Evolutionary conservation across 495 filamentous ascomycete genomes (phyloP).

Genomic region (Parathielavia appendiculata): DNA sequence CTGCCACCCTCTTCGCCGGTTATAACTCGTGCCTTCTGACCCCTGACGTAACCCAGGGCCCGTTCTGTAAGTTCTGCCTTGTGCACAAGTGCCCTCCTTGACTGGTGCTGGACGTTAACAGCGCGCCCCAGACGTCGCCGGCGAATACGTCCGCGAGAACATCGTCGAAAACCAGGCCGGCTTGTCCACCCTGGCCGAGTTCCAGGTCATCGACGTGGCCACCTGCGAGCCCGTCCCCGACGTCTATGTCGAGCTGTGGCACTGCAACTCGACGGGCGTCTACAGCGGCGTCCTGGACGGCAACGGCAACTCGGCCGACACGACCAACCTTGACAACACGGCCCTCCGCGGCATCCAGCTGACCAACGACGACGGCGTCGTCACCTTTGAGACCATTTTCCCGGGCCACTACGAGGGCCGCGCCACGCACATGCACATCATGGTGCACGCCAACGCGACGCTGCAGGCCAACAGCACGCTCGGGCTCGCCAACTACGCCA

Average conservation of each 20-base stretch:
- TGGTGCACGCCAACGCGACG: slow-evolving; percentile 44
- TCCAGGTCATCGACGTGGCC: slow-evolving; percentile 55
- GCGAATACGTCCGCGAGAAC: slow-evolving; percentile 50
- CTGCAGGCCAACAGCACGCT: slow-evolving; percentile 46
- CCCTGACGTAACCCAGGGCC: slow-evolving; percentile 51
- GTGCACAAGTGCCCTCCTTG: neutral
- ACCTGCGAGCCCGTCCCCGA: slow-evolving; percentile 54
- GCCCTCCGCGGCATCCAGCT: slow-evolving; percentile 49
- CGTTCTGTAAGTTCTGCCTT: slow-evolving; percentile 41
- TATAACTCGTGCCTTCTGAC: slow-evolving; percentile 51
- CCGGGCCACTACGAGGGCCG: slow-evolving; percentile 53
- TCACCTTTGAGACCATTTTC: slow-evolving; percentile 49
- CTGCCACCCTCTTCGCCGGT: slow-evolving; percentile 45
- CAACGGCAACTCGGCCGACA: slow-evolving; percentile 44
- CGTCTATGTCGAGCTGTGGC: slow-evolving; percentile 59
- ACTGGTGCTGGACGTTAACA: neutral
- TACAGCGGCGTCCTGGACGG: slow-evolving; percentile 51
- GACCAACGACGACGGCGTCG: slow-evolving; percentile 45
- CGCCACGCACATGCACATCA: slow-evolving; percentile 41
- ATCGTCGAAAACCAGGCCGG: slow-evolving; percentile 53
- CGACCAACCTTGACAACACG: slow-evolving; percentile 44
- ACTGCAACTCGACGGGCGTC: slow-evolving; percentile 44
- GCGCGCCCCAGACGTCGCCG: slow-evolving; percentile 31
- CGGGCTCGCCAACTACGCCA: slow-evolving; percentile 39
- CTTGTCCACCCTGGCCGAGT: slow-evolving; percentile 53